Evolutionary conservation across 768 basidiomycete species (phyloP).

Genomic region (Mycena pura): DNA sequence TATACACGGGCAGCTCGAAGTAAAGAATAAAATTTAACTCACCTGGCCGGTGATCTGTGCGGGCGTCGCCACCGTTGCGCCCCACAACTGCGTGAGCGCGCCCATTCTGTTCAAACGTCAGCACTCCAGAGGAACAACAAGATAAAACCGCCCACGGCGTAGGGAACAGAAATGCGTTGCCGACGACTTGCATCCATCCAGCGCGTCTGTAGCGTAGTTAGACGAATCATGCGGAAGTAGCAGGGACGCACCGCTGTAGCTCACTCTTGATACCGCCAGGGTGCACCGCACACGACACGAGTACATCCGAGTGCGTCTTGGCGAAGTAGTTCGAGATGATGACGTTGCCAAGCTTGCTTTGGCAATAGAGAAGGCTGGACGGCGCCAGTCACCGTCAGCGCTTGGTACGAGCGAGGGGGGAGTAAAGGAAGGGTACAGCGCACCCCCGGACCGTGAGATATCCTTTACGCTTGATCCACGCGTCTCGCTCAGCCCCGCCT

Average conservation of each 20-base stretch:
- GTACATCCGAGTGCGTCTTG: conserved; percentile 33
- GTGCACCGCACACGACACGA: conserved; percentile 35
- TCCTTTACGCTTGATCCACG: conserved; percentile 4
- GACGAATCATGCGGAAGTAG: background rate
- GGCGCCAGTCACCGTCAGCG: too few relatives aligned
- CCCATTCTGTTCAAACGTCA: conserved; percentile 1
- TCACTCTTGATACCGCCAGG: conserved; percentile 34
- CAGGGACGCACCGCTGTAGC: conserved; percentile 20
- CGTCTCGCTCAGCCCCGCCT: conserved; percentile 15
- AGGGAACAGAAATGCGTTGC: background rate
- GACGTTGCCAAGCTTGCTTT: conserved; percentile 34
- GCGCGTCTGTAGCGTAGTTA: background rate
- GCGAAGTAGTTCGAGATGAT: conserved; percentile 37
- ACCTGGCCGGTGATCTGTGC: conserved; percentile 20
- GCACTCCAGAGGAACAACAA: background rate
- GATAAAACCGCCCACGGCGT: conserved; percentile 2
- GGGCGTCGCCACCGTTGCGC: conserved; percentile 15
- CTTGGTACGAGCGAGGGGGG: too few relatives aligned
- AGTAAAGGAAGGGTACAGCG: too few relatives aligned
- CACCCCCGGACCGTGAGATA: background rate
- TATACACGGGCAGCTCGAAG: background rate
- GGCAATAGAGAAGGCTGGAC: conserved; percentile 5
- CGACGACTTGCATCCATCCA: background rate
- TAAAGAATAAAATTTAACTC: background rate
- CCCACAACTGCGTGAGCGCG: conserved; percentile 21